Evolutionary conservation across 148 eudicot genomes (phyloP).

Genomic region (Chenopodium suecicum): DNA sequence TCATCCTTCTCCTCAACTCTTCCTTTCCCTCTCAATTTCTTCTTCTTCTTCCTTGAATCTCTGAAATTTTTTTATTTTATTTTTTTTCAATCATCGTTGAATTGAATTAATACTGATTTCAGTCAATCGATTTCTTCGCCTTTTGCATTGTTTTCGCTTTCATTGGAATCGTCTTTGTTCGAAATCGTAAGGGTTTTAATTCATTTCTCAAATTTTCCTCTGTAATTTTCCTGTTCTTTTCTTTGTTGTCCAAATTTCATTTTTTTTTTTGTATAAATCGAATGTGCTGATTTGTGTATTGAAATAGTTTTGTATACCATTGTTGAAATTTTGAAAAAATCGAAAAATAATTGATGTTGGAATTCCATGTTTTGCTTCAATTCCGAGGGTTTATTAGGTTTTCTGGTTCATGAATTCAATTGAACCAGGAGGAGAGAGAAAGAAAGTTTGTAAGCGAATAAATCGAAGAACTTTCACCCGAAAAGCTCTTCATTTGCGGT

Average conservation of each 20-base stretch:
- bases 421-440: not conserved
- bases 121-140: not conserved
- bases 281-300: not conserved
- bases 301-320: not conserved
- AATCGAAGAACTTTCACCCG: not conserved
- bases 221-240: not conserved
- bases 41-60: not conserved
- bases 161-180: not conserved
- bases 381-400: slow-evolving; percentile 14
- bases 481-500: not conserved
- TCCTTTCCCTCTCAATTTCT: not conserved
- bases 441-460: not conserved
- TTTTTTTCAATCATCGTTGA: too few species aligned
- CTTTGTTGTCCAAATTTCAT: not conserved
- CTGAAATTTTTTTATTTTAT: not conserved
- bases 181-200: too few species aligned
- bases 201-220: not conserved
- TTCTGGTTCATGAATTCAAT: slow-evolving; percentile 15
- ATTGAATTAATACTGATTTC: not conserved
- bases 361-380: not conserved
- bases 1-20: not conserved
- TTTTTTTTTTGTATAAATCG: not conserved
- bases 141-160: not conserved
- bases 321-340: not conserved
- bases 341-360: not conserved